Percentiles rank a stretch among this genome's conserved stretches.
These are phyloP conservation scores for Nevesoporus exiguus DNA, from an alignment of 768 basidiomycete genomes.

Conservation along the genomic window DNA sequence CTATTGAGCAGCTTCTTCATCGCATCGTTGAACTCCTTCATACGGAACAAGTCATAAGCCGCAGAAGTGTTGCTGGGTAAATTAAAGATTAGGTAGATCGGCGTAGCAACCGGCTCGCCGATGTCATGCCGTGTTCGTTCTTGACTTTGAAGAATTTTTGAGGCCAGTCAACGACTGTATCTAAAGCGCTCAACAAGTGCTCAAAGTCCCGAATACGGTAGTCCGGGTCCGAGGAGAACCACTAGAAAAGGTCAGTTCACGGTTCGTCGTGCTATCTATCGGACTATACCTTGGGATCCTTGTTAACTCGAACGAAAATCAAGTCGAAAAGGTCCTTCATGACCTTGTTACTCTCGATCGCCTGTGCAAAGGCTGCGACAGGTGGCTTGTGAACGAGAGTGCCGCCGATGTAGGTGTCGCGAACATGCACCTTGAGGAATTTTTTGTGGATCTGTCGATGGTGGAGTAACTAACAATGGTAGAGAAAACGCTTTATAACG, in stretches of 20 bases:
- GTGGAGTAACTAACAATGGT: neutral
- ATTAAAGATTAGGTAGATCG: neutral
- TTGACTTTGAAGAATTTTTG: neutral
- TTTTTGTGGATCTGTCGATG: neutral
- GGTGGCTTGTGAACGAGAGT: neutral
- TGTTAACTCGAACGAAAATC: neutral
- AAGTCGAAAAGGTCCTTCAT: neutral
- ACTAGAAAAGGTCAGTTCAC: neutral
- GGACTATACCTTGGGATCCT: neutral
- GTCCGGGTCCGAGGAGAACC: neutral
- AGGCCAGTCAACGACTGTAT: neutral
- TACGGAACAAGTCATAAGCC: neutral
- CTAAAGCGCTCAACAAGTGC: neutral
- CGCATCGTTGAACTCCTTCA: neutral
- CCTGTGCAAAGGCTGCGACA: neutral
- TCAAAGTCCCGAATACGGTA: neutral
- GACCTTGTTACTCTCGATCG: neutral
- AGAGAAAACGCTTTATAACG: neutral
- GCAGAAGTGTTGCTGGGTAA: neutral
- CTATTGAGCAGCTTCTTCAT: neutral
- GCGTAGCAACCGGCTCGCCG: neutral
- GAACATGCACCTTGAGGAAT: neutral
- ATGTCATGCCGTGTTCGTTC: neutral
- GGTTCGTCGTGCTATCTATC: no score
- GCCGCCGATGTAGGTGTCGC: no score